Evolutionary conservation across 371 early-diverging fungal species (phyloP), one percentile per base, ranked within the genome.

Genomic region (Mortierella sp.): DNA sequence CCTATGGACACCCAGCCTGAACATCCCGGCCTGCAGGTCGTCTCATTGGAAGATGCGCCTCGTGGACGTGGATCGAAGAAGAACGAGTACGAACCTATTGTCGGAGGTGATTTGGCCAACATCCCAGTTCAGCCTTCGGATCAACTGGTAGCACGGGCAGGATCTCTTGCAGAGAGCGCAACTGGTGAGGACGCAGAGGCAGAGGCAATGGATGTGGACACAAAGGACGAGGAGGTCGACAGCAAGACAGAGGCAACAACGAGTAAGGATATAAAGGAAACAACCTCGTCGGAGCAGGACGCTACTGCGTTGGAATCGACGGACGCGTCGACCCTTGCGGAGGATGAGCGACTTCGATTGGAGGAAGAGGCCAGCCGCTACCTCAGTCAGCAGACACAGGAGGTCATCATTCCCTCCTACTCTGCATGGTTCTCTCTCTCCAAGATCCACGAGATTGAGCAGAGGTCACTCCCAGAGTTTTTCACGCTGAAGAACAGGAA

Each of bases 401-500:
- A 93, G 70, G 91, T 96, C n/a, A 89, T 91, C 2, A 89, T 96
- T 29, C 97, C 98, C 9, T 87, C 91, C 5, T 99, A 99, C 85
- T 88, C 98, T 2, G 94, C 97, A 1, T 99, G 99, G 99, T 99
- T 99, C 84, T 88, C 90, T 64, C 89, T 97, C 77, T 83, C 88
- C 16, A 81, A 76, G 4, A 94, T 99, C 64, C 94, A 99, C 85
- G 95, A 96, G 44, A 95, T 97, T 72, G 99, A 99, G 86, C 91
- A 92, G 74, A 93, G 92, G 45, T 91, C 96, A 1, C 88, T 99
- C 68, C 99, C 98, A 40, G 99, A 99, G 89, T 99, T 99, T 85
- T 98, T 99, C 87, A 96, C 95, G 75, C 89, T 90, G 70, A 92
- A 91, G 76, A 98, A 97, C 90, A 91, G 92, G 79, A 94, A 94